A percentile compares a stretch with the other conserved stretches of the same genome.
Evolutionary conservation across 306 rosid genomes (phyloP).

Genomic region (Prunus dulcis): DNA sequence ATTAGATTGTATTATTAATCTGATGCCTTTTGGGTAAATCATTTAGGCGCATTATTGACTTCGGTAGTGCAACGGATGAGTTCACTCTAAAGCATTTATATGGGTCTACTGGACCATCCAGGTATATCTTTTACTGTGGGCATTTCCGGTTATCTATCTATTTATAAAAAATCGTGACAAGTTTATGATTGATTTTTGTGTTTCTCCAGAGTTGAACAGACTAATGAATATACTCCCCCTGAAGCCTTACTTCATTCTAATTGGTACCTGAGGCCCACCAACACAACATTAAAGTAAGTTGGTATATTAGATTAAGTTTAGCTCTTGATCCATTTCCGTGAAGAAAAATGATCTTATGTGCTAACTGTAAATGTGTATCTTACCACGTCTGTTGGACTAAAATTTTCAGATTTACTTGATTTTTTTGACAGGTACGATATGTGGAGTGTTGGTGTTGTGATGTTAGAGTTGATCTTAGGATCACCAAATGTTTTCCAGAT

Average conservation of each 20-base stretch:
- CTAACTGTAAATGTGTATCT: not conserved
- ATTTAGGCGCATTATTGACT: conserved; percentile 66
- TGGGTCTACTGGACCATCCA: conserved; percentile 83
- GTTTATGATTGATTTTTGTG: conserved; percentile 15
- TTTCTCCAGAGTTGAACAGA: conserved; percentile 76
- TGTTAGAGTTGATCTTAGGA: conserved; percentile 86
- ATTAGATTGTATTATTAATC: not conserved
- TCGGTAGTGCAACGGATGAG: conserved; percentile 90
- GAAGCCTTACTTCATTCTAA: conserved; percentile 84
- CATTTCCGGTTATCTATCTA: conserved; percentile 1
- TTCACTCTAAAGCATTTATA: conserved; percentile 82
- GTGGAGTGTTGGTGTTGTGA: conserved; percentile 98
- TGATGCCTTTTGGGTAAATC: conserved; percentile 2
- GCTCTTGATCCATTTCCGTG: conserved; percentile 20
- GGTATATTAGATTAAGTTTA: conserved; percentile 8
- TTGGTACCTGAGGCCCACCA: conserved; percentile 72
- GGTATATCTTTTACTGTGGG: conserved; percentile 45
- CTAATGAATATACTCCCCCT: conserved; percentile 83
- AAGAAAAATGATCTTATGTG: not conserved
- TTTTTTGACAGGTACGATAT: conserved; percentile 73
- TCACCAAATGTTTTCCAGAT: conserved; percentile 84
- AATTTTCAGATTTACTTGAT: conserved; percentile 13
- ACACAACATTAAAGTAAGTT: conserved; percentile 75
- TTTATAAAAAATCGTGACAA: conserved; percentile 1
- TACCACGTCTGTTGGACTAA: not conserved